Evolutionary conservation across 371 early-diverging fungal genomes (phyloP), one percentile per base, ranked within the genome.

Genomic region (Capniomyces stellatus): DNA sequence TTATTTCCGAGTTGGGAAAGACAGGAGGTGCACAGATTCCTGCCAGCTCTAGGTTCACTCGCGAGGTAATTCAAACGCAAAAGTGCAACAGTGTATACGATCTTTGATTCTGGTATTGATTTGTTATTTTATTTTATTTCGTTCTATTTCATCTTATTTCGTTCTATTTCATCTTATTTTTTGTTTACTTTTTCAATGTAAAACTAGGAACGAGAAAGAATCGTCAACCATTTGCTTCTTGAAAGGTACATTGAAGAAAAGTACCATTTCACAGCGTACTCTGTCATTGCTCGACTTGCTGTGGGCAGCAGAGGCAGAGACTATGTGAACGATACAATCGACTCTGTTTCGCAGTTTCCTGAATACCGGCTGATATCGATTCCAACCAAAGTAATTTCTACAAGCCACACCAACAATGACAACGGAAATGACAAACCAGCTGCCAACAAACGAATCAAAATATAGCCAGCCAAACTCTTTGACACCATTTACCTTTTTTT

Each of bases 211-310:
- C 61, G 71, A 23, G 81, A 77, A 15, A 60, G 71, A 4, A 71
- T 81, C 29, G 58, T 78, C 50, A 77, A 67, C 52, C 57, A 61
- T 43, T 60, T 79, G 3, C 59, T 77, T 21, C 51, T 72, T 12
- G 51, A 63, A 24, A 64, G 69, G 10, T 73, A 72, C 44, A 67
- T 81, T 12, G 55, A 59, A 0, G 79, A 81, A 49, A 72, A 68
- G 40, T 78, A 74, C 48, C 71, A 74, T 48, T 75, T 73, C 48
- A 79, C 75, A 4, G 71, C 74, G 0, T 79, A 79, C 55, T 56
- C 66, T 10, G 76, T 71, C 21, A 64, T 73, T 24, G 70, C 76
- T 62, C 75, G 76, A 22, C 31, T 68, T 30, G 60, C 46, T 25
- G 56, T 68, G 8, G 54, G 54, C 3, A 46, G 47, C n/a, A 19